A percentile compares a stretch with the other conserved stretches of the same genome.
These are phyloP conservation scores for Colletotrichum cordylinicola DNA, from an alignment of 2,329 filamentous ascomycete species.

Conservation along the genomic window DNA sequence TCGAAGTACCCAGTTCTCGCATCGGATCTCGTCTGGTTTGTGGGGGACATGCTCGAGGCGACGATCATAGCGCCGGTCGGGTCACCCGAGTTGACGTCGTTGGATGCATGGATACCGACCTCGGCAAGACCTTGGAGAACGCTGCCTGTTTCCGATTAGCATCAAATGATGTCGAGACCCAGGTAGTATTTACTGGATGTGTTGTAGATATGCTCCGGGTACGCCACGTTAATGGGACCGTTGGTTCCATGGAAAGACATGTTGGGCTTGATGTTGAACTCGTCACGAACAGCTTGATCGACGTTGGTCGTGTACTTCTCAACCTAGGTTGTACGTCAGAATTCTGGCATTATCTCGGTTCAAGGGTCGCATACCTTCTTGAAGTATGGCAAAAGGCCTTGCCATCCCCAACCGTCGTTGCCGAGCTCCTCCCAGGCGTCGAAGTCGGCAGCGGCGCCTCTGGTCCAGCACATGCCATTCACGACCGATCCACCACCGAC, in stretches of 20 bases:
- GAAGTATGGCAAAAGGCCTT: conserved; percentile 53
- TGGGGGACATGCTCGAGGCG: conserved; percentile 41
- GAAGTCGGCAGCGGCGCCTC: conserved; percentile 44
- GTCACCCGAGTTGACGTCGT: conserved; percentile 42
- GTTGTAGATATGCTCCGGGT: conserved; percentile 43
- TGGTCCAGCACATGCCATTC: conserved; percentile 47
- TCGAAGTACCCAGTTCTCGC: conserved; percentile 47
- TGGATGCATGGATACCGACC: conserved; percentile 38
- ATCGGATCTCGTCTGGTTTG: conserved; percentile 45
- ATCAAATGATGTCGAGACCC: fast-evolving
- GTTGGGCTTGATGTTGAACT: conserved; percentile 31
- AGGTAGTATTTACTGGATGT: conserved; percentile 37
- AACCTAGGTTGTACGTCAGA: conserved; percentile 28
- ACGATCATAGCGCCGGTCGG: conserved; percentile 40
- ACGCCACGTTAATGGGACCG: conserved; percentile 43
- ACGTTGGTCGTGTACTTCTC: conserved; percentile 39
- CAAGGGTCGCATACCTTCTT: conserved; percentile 40
- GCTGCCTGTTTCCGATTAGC: conserved; percentile 30
- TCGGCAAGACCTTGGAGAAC: conserved; percentile 42
- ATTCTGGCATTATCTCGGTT: not conserved
- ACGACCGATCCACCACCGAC: conserved; percentile 45
- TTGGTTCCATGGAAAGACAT: conserved; percentile 34
- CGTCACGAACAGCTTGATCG: conserved; percentile 24
- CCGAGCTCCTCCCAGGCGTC: conserved; percentile 48
- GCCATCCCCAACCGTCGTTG: conserved; percentile 47